Base-by-base conservation (phyloP, 306 rosid genomes). In the Prinsepia uniflora region DNA sequence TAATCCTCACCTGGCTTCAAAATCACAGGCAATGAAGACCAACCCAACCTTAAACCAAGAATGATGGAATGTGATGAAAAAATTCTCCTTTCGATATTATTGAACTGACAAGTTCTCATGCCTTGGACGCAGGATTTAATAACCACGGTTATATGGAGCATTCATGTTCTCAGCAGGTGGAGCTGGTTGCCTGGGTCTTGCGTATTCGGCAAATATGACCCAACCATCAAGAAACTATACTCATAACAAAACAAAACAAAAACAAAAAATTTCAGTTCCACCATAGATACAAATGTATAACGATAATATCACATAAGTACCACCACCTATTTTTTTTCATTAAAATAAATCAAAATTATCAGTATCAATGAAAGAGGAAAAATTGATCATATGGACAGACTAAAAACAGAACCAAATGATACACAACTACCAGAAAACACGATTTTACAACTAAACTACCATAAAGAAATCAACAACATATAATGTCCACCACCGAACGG, bases 171-270 rank as follows among this genome's bases (percentile, higher is more conserved):
- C 64, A 14, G 73, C 45, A 56, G 71, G 76, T 40, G 83, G 81
- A 0, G 81, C 84, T 20, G 92, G 80, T 6, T 85, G 90, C 80
- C 89, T 95, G 14, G 97, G 96, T 73, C 84, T 87, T 20, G 99
- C 99, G 55, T 95, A 95, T 86, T 95, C 99, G 0, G 99, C 99
- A 68, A 91, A 95, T 82, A 95, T 91, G 59, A 95, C 99, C 99
- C 99, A 95, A 59, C 99, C 99, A 53, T 95, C 97, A 57, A 95
- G 84, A 83, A 91, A 91, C 99, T 95, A 78, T 24, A 78, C 73
- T 74, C 7, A 65, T 24, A 64, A 42, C 36, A 47, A 45, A 78
- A 48, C 63, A 58, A 69, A 60, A 55, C 20, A 63, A n/a, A n/a
- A n/a, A n/a, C n/a, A n/a, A n/a, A n/a, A 61, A 12, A 50, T 34